Conservation (phyloP, 176 grass and related monocot genomes). For the Metroxylon sagu region DNA sequence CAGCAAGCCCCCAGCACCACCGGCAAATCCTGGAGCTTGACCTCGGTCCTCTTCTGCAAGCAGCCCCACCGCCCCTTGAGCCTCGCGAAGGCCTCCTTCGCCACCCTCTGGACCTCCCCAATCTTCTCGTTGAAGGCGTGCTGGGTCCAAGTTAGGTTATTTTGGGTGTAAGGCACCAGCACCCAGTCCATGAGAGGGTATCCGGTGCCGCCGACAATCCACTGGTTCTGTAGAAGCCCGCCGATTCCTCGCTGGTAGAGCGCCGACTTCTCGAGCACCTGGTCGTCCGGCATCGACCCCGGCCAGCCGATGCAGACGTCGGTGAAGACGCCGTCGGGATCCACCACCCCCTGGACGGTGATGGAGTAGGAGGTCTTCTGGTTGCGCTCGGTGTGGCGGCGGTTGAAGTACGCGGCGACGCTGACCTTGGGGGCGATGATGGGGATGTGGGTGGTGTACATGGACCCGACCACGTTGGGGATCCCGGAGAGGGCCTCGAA, state of each 20-base stretch:
- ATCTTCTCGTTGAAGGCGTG: conserved; percentile 70
- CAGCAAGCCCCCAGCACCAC: conserved; percentile 68
- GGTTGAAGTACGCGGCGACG: conserved; percentile 68
- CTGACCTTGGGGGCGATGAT: conserved; percentile 74
- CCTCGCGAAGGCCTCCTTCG: conserved; percentile 39
- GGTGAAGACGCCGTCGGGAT: conserved; percentile 59
- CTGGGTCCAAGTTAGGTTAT: conserved; percentile 72
- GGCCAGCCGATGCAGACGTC: conserved; percentile 73
- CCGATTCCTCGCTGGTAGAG: conserved; percentile 45
- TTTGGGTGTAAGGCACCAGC: conserved; percentile 67
- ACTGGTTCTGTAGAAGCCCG: conserved; percentile 33
- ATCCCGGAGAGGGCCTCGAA: conserved; percentile 54
- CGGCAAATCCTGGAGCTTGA: conserved; percentile 68
- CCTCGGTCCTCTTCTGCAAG: conserved; percentile 68
- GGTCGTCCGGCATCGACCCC: conserved; percentile 43
- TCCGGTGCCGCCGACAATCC: conserved; percentile 43
- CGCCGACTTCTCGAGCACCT: conserved; percentile 52
- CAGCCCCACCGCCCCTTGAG: conserved; percentile 71
- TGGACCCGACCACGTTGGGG: conserved; percentile 48
- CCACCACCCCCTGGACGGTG: conserved; percentile 69
- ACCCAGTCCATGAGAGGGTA: conserved; percentile 77
- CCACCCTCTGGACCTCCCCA: conserved; percentile 30
- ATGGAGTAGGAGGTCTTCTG: conserved; percentile 75
- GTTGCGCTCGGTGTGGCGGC: conserved; percentile 73
- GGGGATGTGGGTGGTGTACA: conserved; percentile 80